phyloP scores from a whole-genome alignment of 345 rosid species.

The Hypericum perforatum region DNA sequence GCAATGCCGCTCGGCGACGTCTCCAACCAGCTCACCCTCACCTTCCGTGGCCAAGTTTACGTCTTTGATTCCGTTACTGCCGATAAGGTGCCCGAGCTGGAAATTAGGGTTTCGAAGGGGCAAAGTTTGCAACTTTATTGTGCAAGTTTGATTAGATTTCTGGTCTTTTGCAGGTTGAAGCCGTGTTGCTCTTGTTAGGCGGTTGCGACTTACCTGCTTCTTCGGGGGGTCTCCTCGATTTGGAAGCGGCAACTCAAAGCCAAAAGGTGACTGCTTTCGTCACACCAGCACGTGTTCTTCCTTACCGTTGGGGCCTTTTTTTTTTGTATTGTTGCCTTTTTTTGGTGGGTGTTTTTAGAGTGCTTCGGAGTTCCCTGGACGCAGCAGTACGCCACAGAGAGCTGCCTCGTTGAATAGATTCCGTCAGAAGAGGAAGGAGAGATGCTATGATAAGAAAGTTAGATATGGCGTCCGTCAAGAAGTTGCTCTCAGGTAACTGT shows the following conservation, averaged over 20 bases:
- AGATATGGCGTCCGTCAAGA: constrained; percentile 93
- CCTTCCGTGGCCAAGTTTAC: constrained; percentile 45
- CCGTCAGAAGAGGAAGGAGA: constrained; percentile 84
- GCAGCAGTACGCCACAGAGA: constrained; percentile 71
- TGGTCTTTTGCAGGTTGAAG: constrained; percentile 48
- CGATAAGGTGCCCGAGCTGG: constrained; percentile 23
- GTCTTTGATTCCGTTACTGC: constrained; percentile 39
- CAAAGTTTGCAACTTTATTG: not conserved
- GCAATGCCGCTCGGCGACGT: constrained; percentile 21
- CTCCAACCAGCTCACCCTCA: constrained; percentile 33
- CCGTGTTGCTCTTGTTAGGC: constrained; percentile 65
- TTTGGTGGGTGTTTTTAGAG: too few relatives aligned
- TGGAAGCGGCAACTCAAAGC: constrained; percentile 44
- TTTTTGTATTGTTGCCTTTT: too few relatives aligned
- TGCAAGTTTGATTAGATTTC: not conserved
- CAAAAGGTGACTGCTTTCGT: constrained; percentile 35
- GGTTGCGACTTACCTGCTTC: constrained; percentile 59
- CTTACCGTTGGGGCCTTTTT: not conserved
- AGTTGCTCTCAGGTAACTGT: constrained; percentile 79
- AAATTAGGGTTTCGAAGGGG: too few relatives aligned
- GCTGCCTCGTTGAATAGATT: constrained; percentile 81
- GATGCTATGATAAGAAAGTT: constrained; percentile 91
- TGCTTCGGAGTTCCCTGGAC: constrained; percentile 43
- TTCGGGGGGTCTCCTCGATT: constrained; percentile 40
- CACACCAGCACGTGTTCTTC: not conserved